Conservation (phyloP, 352 stramenopile species). For the Phytophthora crassamura region DNA sequence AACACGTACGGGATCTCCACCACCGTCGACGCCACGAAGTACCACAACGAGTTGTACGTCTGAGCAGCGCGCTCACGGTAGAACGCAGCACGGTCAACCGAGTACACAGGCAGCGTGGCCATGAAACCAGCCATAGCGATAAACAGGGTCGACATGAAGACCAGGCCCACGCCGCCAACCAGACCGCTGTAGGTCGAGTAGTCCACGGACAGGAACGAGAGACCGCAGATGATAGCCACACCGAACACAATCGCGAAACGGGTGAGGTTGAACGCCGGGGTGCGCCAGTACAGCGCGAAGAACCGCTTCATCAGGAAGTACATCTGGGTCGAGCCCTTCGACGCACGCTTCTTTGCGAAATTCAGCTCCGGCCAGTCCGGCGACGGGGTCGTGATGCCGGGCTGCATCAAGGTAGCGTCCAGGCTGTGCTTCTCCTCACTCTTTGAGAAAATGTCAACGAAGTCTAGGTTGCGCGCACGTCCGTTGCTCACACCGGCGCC, state of each 20-base stretch:
- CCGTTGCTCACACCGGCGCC: conserved; percentile 58
- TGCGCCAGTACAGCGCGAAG: conserved; percentile 28
- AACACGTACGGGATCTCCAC: conserved; percentile 9
- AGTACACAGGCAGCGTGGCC: conserved; percentile 34
- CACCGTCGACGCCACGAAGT: conserved; percentile 9
- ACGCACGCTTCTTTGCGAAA: conserved; percentile 31
- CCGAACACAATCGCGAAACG: conserved; percentile 12
- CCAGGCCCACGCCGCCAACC: conserved; percentile 34
- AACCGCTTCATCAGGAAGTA: conserved; percentile 50
- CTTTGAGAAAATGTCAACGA: conserved; percentile 33
- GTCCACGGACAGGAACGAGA: conserved; percentile 15
- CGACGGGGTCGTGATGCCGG: conserved; percentile 18
- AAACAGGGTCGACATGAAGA: conserved; percentile 82
- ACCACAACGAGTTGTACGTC: conserved; percentile 12
- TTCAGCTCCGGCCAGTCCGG: conserved; percentile 21
- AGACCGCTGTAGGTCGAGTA: conserved; percentile 28
- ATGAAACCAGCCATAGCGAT: conserved; percentile 69
- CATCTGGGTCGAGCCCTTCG: conserved; percentile 22
- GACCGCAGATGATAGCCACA: conserved; percentile 15
- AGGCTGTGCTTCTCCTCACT: conserved; percentile 24
- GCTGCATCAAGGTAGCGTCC: conserved; percentile 15
- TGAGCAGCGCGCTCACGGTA: conserved; percentile 8
- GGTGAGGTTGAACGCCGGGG: conserved; percentile 67
- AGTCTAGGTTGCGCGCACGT: conserved; percentile 56
- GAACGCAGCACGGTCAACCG: conserved; percentile 1